Conservation (phyloP, 2,329 filamentous ascomycete genomes). For the Aspergillus nomiae region DNA sequence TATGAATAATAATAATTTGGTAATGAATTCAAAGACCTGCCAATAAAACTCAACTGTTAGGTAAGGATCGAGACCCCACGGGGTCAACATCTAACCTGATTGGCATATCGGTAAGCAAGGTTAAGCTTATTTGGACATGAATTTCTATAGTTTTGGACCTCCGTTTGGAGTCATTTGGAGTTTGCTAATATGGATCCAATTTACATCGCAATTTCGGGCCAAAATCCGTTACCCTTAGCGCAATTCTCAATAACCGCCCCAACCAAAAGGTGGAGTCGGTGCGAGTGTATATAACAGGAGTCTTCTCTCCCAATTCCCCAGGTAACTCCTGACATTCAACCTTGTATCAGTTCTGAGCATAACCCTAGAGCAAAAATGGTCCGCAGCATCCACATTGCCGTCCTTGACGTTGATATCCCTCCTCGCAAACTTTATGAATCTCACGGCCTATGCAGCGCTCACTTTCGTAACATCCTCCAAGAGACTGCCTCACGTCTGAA, state of each 20-base stretch:
- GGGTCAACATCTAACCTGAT: not conserved
- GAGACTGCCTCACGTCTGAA: slow-evolving; percentile 26
- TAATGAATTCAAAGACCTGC: not conserved
- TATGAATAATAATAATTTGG: not conserved
- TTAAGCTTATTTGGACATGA: not conserved
- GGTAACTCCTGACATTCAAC: not conserved
- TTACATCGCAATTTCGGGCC: not conserved
- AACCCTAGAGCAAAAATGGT: slow-evolving; percentile 17
- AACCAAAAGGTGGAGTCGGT: not conserved
- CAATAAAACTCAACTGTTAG: not conserved
- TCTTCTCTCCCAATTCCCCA: not conserved
- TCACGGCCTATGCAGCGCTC: slow-evolving; percentile 27
- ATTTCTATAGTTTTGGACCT: not conserved
- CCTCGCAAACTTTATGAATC: slow-evolving; percentile 27
- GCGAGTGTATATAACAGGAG: not conserved
- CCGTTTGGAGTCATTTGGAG: not conserved
- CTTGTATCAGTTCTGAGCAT: not conserved
- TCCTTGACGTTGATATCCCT: slow-evolving; percentile 30
- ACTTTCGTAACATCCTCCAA: slow-evolving; percentile 27
- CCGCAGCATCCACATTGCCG: slow-evolving; percentile 27
- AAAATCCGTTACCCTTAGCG: not conserved
- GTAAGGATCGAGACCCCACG: not conserved
- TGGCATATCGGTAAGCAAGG: not conserved
- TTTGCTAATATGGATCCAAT: not conserved
- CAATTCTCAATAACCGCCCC: not conserved